Percentiles rank a stretch among this genome's conserved stretches.
Evolutionary conservation across 2,329 filamentous ascomycete species (phyloP).

Genomic region (Diaporthe vaccinii): DNA sequence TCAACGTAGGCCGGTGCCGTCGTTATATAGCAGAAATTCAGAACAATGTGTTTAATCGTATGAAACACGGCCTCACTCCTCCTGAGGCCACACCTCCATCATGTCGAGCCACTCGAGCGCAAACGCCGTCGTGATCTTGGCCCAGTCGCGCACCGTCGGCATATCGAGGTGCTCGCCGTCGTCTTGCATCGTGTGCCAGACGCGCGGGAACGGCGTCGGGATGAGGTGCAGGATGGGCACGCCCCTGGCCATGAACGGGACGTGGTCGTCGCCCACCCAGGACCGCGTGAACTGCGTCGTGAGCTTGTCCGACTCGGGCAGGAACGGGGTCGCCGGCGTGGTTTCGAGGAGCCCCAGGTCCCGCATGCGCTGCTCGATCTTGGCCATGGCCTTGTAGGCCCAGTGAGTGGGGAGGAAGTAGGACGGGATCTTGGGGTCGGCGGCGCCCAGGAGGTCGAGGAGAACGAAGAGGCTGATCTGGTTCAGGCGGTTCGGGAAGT

Average conservation of each 20-base stretch:
- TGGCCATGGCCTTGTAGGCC: slow-evolving; percentile 74
- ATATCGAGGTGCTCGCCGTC: slow-evolving; percentile 87
- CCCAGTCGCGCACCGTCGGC: slow-evolving; percentile 88
- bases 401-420: slow-evolving; percentile 78
- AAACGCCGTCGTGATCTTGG: slow-evolving; percentile 85
- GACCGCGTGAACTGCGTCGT: slow-evolving; percentile 60
- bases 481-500: slow-evolving; percentile 79
- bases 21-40: neutral
- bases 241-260: slow-evolving; percentile 89
- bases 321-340: slow-evolving; percentile 66
- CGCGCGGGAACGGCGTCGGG: slow-evolving; percentile 81
- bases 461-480: slow-evolving; percentile 80
- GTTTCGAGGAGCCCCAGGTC: slow-evolving; percentile 65
- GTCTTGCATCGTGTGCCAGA: slow-evolving; percentile 91
- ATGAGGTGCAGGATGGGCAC: slow-evolving; percentile 94
- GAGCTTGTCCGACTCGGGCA: slow-evolving; percentile 73
- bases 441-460: slow-evolving; percentile 71
- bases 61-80: slow-evolving; percentile 43
- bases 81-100: slow-evolving; percentile 41
- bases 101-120: slow-evolving; percentile 93
- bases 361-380: slow-evolving; percentile 70
- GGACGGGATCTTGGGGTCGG: slow-evolving; percentile 70
- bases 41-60: neutral
- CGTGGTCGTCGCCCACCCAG: slow-evolving; percentile 86
- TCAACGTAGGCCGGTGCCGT: neutral